Evolutionary conservation across 495 filamentous ascomycete genomes (phyloP).

Genomic region (Penicillium waksmanii): DNA sequence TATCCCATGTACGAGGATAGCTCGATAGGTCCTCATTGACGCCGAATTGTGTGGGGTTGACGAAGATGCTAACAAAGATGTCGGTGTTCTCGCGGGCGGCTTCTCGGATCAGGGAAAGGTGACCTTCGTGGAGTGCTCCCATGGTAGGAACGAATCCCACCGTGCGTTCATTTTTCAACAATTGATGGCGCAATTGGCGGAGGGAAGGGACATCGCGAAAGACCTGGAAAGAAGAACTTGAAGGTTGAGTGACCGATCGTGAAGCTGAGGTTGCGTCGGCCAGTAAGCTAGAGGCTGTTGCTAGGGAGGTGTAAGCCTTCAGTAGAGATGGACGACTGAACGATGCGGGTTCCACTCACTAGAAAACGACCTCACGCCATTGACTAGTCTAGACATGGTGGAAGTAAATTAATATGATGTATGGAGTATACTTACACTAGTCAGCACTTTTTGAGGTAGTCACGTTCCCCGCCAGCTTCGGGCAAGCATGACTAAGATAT

Average conservation of each 20-base stretch:
- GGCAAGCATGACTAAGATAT: neutral
- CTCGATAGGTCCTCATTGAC: conserved; percentile 81
- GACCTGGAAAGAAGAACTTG: conserved; percentile 66
- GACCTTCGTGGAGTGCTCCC: conserved; percentile 92
- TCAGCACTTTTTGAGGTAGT: too few species aligned
- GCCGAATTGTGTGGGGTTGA: conserved; percentile 97
- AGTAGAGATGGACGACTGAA: too few species aligned
- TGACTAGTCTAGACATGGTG: conserved; percentile 35
- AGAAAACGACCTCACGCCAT: conserved; percentile 33
- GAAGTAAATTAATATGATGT: too few species aligned
- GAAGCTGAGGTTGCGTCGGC: conserved; percentile 30
- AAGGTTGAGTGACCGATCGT: conserved; percentile 28
- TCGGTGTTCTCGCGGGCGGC: conserved; percentile 83
- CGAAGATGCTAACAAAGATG: conserved; percentile 87
- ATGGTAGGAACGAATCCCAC: conserved; percentile 94
- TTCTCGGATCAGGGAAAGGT: conserved; percentile 82
- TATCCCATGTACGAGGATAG: conserved; percentile 90
- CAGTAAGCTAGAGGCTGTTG: conserved; percentile 34
- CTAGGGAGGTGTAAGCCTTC: conserved; percentile 3
- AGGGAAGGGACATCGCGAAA: conserved; percentile 73
- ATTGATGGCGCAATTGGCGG: conserved; percentile 69
- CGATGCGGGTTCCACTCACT: conserved; percentile 15
- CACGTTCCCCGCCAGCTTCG: too few species aligned
- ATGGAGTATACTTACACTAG: too few species aligned
- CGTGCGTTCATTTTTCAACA: conserved; percentile 67